Evolutionary conservation across 768 basidiomycete genomes (phyloP).

Genomic region (Tephrocybe sp.): DNA sequence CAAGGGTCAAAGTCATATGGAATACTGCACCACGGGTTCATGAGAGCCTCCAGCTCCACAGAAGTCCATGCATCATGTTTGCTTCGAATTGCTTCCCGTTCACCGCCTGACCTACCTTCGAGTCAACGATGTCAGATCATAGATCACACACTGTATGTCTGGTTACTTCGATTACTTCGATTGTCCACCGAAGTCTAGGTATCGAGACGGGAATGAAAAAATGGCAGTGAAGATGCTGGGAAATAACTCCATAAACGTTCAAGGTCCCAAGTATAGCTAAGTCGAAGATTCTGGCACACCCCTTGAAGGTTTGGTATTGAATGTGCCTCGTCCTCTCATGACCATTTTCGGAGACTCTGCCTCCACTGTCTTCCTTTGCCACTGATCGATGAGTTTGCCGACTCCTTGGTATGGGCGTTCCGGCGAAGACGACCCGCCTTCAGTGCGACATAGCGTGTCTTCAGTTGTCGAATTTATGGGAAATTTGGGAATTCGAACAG

Average conservation of each 20-base stretch:
- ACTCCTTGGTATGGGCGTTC: conserved; percentile 83
- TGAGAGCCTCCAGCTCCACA: no score
- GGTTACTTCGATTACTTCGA: background rate
- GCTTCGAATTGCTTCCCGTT: no score
- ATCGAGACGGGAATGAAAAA: background rate
- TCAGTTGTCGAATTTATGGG: conserved; percentile 18
- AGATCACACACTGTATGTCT: background rate
- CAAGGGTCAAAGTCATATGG: no score
- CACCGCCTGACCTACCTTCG: background rate
- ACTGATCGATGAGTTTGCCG: conserved; percentile 82
- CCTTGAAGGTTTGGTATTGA: conserved; percentile 40
- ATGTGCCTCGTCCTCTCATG: conserved; percentile 30
- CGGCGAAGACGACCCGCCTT: conserved; percentile 60
- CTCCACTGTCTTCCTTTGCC: conserved; percentile 80
- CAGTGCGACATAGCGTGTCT: conserved; percentile 16
- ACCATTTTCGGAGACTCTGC: conserved; percentile 37
- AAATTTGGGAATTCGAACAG: conserved; percentile 14
- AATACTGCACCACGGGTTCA: no score
- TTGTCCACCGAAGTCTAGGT: background rate
- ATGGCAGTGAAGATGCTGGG: background rate
- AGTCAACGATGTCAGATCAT: no score
- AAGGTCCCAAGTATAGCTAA: background rate
- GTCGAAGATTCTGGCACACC: conserved; percentile 23
- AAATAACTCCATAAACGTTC: conserved; percentile 1
- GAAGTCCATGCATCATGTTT: no score